Evolutionary conservation across 306 rosid species (phyloP).

Genomic region (Pyrus communis): DNA sequence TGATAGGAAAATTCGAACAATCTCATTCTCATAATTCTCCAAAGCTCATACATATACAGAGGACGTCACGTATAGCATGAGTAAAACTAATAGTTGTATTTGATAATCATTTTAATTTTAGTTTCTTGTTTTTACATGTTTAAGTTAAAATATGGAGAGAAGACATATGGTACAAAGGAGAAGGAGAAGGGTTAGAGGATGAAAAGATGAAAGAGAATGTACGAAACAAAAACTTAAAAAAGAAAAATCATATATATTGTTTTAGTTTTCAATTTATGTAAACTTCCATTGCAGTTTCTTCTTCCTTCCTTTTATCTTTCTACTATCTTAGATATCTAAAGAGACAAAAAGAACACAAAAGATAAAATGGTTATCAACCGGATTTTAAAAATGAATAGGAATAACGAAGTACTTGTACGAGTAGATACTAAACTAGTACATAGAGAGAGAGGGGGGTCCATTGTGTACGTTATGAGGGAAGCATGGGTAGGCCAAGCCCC

Average conservation of each 20-base stretch:
- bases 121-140: too few relatives aligned
- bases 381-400: background rate
- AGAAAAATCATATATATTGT: background rate
- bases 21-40: background rate
- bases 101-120: too few relatives aligned
- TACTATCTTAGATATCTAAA: background rate
- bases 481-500: constrained; percentile 26
- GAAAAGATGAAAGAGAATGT: background rate
- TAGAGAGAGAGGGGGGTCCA: constrained; percentile 8
- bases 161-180: background rate
- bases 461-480: constrained; percentile 19
- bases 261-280: background rate
- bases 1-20: background rate
- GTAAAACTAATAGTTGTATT: background rate
- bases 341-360: background rate
- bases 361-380: background rate
- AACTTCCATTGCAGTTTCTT: background rate
- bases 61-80: too few relatives aligned
- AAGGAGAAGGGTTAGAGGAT: background rate
- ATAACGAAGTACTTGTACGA: background rate
- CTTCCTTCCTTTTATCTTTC: background rate
- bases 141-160: too few relatives aligned
- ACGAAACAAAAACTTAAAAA: too few relatives aligned
- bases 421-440: background rate
- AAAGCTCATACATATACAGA: background rate